phyloP scores from a whole-genome alignment of 2,329 filamentous ascomycete species.

The Xylariaceae sp. region DNA sequence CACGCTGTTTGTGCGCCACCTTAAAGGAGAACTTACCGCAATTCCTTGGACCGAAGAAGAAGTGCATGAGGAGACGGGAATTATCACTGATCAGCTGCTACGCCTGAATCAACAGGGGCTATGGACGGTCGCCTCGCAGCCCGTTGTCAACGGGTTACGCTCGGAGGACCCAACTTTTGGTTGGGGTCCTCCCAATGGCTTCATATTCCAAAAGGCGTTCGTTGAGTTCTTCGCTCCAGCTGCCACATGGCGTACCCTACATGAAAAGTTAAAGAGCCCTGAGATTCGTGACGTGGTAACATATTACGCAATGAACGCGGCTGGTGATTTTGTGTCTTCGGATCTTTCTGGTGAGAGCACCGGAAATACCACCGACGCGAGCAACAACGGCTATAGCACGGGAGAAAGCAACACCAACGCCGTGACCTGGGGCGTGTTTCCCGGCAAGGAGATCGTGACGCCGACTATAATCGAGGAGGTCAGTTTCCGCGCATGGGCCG shows the following conservation, averaged over 20 bases:
- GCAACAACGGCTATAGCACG: constrained; percentile 10
- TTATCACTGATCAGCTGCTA: constrained; percentile 79
- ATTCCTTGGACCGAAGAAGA: constrained; percentile 96
- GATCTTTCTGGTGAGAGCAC: constrained; percentile 52
- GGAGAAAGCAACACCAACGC: constrained; percentile 76
- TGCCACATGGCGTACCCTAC: constrained; percentile 73
- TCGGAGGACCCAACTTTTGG: constrained; percentile 83
- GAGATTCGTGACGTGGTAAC: constrained; percentile 72
- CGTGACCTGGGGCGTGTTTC: constrained; percentile 96
- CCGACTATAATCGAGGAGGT: constrained; percentile 97
- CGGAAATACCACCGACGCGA: not conserved
- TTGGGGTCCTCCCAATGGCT: constrained; percentile 91
- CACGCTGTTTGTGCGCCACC: constrained; percentile 78
- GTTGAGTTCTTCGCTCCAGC: constrained; percentile 91
- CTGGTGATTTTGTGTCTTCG: constrained; percentile 79
- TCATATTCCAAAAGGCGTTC: constrained; percentile 98
- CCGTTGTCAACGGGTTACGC: constrained; percentile 84
- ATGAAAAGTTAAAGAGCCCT: constrained; percentile 64
- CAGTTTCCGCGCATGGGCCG: constrained; percentile 90
- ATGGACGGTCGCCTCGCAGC: constrained; percentile 97
- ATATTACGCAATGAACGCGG: constrained; percentile 84
- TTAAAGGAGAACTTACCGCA: constrained; percentile 78
- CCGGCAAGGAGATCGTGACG: constrained; percentile 93
- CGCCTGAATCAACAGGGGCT: constrained; percentile 81
- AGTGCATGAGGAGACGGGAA: constrained; percentile 80